A percentile compares a stretch with the other conserved stretches of the same genome.
Evolutionary conservation across 176 grass and related monocot species (phyloP).

Genomic region (Eremochloa ophiuroides): DNA sequence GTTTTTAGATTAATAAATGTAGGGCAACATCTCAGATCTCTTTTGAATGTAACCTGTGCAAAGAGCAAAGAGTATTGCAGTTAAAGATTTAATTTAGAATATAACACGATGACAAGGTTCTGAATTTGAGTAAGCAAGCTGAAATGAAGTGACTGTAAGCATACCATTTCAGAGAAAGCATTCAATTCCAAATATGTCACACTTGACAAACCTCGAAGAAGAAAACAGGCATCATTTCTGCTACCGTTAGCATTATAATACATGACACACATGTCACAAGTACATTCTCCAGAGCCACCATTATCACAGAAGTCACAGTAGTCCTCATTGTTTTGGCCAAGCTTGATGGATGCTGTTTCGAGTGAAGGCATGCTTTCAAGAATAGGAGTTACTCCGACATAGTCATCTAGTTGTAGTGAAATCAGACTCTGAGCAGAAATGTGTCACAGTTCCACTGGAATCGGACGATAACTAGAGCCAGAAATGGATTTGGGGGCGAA

Average conservation of each 20-base stretch:
- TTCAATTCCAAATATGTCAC: background rate
- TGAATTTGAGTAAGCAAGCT: background rate
- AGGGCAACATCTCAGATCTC: no score
- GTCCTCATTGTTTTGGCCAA: background rate
- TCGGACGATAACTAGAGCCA: no score
- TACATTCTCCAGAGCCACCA: background rate
- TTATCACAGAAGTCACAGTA: background rate
- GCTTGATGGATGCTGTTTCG: background rate
- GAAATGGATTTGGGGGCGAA: no score
- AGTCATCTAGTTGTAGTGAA: background rate
- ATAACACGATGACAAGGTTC: background rate
- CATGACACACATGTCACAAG: background rate
- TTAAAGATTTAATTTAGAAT: background rate
- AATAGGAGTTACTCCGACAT: background rate
- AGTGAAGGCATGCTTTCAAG: background rate
- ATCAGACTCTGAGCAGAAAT: background rate
- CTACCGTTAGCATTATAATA: background rate
- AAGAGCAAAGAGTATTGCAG: no score
- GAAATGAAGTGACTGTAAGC: background rate
- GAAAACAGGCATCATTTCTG: background rate
- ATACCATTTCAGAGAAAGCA: background rate
- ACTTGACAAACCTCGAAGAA: background rate
- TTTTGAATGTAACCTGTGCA: no score
- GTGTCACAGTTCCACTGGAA: no score
- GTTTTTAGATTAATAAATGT: no score